phyloP scores from a whole-genome alignment of 2,329 filamentous ascomycete genomes.

The Talaromyces sp. region DNA sequence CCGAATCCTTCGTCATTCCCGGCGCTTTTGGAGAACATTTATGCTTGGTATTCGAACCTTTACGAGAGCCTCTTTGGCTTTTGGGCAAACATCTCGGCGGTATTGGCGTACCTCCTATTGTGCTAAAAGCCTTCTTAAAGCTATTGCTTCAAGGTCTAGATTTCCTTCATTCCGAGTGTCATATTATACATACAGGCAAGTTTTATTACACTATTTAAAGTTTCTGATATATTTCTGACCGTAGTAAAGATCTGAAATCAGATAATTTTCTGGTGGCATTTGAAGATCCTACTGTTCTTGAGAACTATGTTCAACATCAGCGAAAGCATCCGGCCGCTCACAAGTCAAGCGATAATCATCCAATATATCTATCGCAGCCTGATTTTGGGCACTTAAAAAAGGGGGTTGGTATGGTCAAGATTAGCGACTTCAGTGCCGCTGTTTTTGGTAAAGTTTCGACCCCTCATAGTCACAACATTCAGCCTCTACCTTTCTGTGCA shows the following conservation, averaged over 20 bases:
- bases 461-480: slow-evolving; percentile 37
- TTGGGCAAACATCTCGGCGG: slow-evolving; percentile 15
- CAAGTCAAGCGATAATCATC: slow-evolving; percentile 17
- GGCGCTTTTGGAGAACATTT: slow-evolving; percentile 23
- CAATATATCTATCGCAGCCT: slow-evolving; percentile 22
- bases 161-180: slow-evolving; percentile 36
- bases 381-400: slow-evolving; percentile 19
- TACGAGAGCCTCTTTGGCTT: slow-evolving; percentile 32
- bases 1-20: slow-evolving; percentile 23
- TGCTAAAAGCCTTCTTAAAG: slow-evolving; percentile 24
- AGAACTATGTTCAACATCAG: slow-evolving; percentile 17
- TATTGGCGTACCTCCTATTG: slow-evolving; percentile 18
- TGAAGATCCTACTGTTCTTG: slow-evolving; percentile 18
- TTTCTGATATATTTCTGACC: slow-evolving; percentile 6
- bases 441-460: slow-evolving; percentile 20
- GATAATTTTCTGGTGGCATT: slow-evolving; percentile 26
- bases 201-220: background rate
- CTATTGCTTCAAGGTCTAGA: slow-evolving; percentile 33
- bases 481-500: slow-evolving; percentile 20
- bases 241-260: slow-evolving; percentile 30
- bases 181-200: slow-evolving; percentile 36
- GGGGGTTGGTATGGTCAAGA: slow-evolving; percentile 6
- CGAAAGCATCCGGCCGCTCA: slow-evolving; percentile 15
- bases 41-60: slow-evolving; percentile 32
- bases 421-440: slow-evolving; percentile 26